Base-by-base conservation (phyloP, 371 early-diverging fungal species). In the Amoeboaphelidium occidentale region DNA sequence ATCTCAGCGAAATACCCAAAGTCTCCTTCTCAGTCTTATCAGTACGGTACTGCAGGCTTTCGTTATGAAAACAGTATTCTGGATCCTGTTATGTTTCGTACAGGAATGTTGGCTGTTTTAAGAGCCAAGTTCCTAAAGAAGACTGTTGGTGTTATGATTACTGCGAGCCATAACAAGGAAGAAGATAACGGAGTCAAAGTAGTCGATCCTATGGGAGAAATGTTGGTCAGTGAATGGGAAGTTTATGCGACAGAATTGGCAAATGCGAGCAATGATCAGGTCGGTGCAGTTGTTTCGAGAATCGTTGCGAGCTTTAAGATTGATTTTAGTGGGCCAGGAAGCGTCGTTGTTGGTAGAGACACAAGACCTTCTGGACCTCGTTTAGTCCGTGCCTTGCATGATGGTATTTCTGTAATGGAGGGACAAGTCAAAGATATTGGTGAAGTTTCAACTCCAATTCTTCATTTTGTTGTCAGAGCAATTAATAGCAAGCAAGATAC, bases 181-280 rank as follows among this genome's bases (percentile, higher is more conserved):
- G 69, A 81, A 73, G 98, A 99, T 69, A 99, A 99, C 62, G 99
- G 99, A 49, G 86, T 97, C 58, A 99, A 99, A 64, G 71, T 97
- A 48, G 91, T 97, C 14, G 99, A 98, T 63, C 92, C 93, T 51
- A 73, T 80, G 57, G 99, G 99, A 48, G 97, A 98, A 67, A 97
- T 97, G 97, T 70, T 98, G 28, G 81, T 79, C 55, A 81, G 81
- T 63, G 68, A 75, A n/a, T 97, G 97, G 97, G 99, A 99, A 64
- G 67, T 57, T 4, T 76, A 86, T 61, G 88, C 88, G 32, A 86
- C 90, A 23, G 63, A 73, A 47, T 63, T 98, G 27, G 92, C 97
- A 48, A 97, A 97, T 63, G 84, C 86, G 23, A 61, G 73, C 52
- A 74, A 73, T 50, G 81, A 79, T 41, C 67, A 69, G 2, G 57